Conservation (phyloP, 2,329 filamentous ascomycete species). For the Fusarium hostae region DNA sequence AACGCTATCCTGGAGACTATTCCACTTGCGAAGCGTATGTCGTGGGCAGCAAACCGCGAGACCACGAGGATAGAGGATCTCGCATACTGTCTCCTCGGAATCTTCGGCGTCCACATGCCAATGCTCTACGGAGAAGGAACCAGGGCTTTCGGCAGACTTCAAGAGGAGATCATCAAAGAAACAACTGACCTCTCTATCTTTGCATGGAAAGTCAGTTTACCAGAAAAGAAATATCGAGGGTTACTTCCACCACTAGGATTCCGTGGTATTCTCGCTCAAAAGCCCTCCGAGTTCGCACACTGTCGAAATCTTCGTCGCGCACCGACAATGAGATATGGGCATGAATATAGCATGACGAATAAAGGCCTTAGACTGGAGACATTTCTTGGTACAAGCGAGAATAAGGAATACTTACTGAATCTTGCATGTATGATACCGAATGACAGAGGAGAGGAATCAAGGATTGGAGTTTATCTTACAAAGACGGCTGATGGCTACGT, state of each 20-base stretch:
- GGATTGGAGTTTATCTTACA: background rate
- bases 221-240: background rate
- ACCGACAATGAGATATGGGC: background rate
- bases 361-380: background rate
- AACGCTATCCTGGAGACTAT: background rate
- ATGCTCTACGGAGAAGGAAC: conserved; percentile 15
- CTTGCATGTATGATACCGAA: background rate
- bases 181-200: conserved; percentile 21
- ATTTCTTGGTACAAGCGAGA: background rate
- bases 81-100: conserved; percentile 13
- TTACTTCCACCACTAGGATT: background rate
- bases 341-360: conserved; percentile 4
- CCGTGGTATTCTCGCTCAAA: background rate
- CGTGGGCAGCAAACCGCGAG: conserved; percentile 10
- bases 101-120: conserved; percentile 21
- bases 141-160: conserved; percentile 5
- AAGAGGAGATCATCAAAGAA: conserved; percentile 19
- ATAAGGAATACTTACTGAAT: background rate
- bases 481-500: conserved; percentile 7
- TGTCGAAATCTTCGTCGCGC: background rate
- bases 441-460: accelerated
- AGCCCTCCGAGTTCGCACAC: background rate
- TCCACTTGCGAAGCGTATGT: conserved; percentile 8
- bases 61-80: conserved; percentile 10
- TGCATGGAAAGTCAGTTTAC: conserved; percentile 1